Percentiles rank a stretch among this genome's conserved stretches.
Conservation (phyloP, 2,329 filamentous ascomycete genomes). For the Colletotrichum sp. region DNA sequence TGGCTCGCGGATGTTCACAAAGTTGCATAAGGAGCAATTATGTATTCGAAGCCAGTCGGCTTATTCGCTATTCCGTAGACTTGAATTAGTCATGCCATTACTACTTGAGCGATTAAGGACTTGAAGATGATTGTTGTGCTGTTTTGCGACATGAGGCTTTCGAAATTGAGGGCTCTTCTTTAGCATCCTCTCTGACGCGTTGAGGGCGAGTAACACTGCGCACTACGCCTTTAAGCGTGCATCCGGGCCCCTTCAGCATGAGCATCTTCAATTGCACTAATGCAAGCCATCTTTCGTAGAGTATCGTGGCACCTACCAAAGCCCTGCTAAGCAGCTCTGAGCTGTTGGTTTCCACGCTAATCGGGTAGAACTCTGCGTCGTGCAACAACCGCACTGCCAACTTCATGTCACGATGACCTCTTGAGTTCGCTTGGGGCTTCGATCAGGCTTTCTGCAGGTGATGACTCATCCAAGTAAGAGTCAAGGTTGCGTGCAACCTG, state of each 20-base stretch:
- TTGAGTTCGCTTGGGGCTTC: not conserved
- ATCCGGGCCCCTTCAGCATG: not conserved
- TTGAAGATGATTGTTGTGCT: not conserved
- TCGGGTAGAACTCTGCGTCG: not conserved
- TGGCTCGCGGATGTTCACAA: not conserved
- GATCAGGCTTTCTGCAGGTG: not conserved
- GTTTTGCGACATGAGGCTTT: not conserved
- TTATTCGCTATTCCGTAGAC: not conserved
- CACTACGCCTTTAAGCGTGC: not conserved
- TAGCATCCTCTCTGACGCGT: not conserved
- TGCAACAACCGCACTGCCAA: not conserved
- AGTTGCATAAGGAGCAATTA: too few species aligned
- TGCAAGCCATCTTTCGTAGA: not conserved
- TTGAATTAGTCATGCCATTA: not conserved
- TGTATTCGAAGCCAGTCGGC: too few species aligned
- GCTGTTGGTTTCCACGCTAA: not conserved
- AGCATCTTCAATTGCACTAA: not conserved
- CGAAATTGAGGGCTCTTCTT: not conserved
- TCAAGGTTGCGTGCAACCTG: not conserved
- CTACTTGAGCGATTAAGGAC: fast-evolving
- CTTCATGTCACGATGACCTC: not conserved
- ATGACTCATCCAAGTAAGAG: not conserved
- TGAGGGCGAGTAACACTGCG: not conserved
- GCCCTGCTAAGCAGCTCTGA: not conserved
- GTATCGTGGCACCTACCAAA: not conserved